Percentiles rank a stretch among this genome's conserved stretches.
Evolutionary conservation across 202 grass and related monocot genomes (phyloP).

Genomic region (Zoysia matrella): DNA sequence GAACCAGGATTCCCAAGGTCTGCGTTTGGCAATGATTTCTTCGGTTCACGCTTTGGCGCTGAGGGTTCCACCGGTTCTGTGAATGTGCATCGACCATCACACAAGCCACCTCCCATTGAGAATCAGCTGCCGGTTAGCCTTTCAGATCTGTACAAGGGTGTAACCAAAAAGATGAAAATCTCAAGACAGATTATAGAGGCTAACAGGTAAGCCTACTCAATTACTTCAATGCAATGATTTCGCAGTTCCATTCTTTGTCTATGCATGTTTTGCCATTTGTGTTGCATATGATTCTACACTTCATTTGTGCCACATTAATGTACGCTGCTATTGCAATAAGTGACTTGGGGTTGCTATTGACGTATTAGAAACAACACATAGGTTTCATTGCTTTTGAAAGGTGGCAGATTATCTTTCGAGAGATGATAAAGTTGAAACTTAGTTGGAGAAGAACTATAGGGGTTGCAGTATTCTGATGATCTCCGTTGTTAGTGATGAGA

Average conservation of each 20-base stretch:
- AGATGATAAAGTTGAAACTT: constrained; percentile 17
- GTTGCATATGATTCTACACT: not conserved
- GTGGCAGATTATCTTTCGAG: not conserved
- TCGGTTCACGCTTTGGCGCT: constrained; percentile 50
- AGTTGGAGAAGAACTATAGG: constrained; percentile 12
- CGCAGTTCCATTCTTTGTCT: not conserved
- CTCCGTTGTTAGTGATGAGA: not conserved
- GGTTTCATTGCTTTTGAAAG: constrained; percentile 1
- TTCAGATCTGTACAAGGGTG: too few species aligned
- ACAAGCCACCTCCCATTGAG: constrained; percentile 70
- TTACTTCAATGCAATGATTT: constrained; percentile 21
- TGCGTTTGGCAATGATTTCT: constrained; percentile 62
- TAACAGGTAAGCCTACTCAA: constrained; percentile 59
- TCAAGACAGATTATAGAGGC: constrained; percentile 46
- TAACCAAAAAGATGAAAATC: too few species aligned
- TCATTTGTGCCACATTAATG: not conserved
- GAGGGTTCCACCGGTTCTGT: constrained; percentile 44
- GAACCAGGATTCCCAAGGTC: constrained; percentile 62
- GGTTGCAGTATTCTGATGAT: constrained; percentile 7
- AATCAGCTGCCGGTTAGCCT: constrained; percentile 74
- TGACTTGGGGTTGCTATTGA: constrained; percentile 28
- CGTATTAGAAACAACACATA: constrained; percentile 10
- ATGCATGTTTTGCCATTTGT: not conserved
- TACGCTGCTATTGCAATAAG: not conserved
- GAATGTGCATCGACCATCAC: constrained; percentile 41